phyloP scores from a whole-genome alignment of 495 filamentous ascomycete species.

The Neurospora africana region DNA sequence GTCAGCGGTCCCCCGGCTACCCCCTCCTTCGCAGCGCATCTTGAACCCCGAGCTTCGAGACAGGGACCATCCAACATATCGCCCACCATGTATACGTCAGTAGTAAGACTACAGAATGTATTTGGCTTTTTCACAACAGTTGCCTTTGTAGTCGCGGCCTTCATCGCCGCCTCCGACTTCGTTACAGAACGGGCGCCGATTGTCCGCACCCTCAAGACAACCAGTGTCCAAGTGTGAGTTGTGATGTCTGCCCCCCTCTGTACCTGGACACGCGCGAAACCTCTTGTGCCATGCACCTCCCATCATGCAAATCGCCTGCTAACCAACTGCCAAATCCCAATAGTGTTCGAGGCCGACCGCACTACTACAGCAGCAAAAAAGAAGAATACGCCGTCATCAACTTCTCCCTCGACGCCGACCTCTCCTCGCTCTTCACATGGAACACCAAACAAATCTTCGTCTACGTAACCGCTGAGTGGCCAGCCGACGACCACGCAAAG shows the following conservation, averaged over 20 bases:
- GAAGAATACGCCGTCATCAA: conserved; percentile 92
- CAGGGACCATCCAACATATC: conserved; percentile 2
- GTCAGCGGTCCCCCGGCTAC: background rate
- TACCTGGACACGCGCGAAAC: background rate
- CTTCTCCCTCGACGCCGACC: conserved; percentile 81
- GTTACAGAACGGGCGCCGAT: conserved; percentile 57
- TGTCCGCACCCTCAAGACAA: conserved; percentile 52
- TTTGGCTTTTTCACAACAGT: conserved; percentile 98
- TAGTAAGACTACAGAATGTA: conserved; percentile 77
- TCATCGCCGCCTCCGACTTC: conserved; percentile 71
- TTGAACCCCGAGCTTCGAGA: background rate
- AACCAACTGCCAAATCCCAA: conserved; percentile 4
- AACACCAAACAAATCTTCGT: conserved; percentile 99
- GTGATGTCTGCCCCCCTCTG: background rate
- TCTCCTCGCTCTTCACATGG: conserved; percentile 92
- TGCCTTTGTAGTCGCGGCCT: conserved; percentile 63
- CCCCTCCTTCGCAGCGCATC: background rate
- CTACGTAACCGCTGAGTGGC: conserved; percentile 84
- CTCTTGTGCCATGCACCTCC: background rate
- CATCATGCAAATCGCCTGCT: background rate
- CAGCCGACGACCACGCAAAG: conserved; percentile 32
- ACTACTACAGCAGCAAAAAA: conserved; percentile 85
- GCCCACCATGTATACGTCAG: conserved; percentile 70
- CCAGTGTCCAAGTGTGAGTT: conserved; percentile 79
- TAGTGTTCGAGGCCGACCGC: conserved; percentile 77